Evolutionary conservation across 306 rosid genomes (phyloP), one percentile per base, ranked within the genome.

Genomic region (Canavalia gladiata): DNA sequence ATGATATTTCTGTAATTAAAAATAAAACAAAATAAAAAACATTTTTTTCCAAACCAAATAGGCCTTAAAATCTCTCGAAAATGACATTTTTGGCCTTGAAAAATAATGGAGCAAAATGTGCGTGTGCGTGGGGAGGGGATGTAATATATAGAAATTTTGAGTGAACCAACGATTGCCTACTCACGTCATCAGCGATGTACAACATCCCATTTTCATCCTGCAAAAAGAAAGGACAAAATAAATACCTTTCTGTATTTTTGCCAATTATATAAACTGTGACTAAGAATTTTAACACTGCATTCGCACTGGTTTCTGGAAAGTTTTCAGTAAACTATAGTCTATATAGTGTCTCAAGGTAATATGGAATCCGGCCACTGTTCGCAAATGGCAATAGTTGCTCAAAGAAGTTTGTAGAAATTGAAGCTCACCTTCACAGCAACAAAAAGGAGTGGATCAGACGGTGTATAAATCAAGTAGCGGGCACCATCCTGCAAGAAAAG

Each of bases 151-250:
- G 25, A 18, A 18, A 18, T 18, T 9, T 30, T 2, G 6, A 31
- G 79, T 43, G 84, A 74, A 46, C 4, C 34, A 18, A 50, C 29
- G 66, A 59, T 46, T 47, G 69, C 28, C 66, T 59, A 77, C 98
- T 90, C 89, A 94, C 98, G 87, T 91, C 98, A 75, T 91, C 97
- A 63, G 97, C 97, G 78, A 94, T 89, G 84, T 83, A 92, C 75
- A 94, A 81, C 55, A 76, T 54, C 74, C 97, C 97, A 43, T 85
- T 82, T 63, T 89, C 73, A 81, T 75, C 91, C 98, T 94, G 94
- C 91, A 91, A 35, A 84, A 76, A 65, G 4, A 76, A 84, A 79
- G 54, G 35, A 60, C 54, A 63, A 76, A 63, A 30, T 68, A 52
- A 75, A 8, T 66, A 64, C 39, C 56, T 41, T 78, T 63, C 35